Percentiles rank a stretch among this genome's conserved stretches.
These are phyloP conservation scores for Mucor piriformis DNA, from an alignment of 371 early-diverging fungal species.

Conservation along the genomic window DNA sequence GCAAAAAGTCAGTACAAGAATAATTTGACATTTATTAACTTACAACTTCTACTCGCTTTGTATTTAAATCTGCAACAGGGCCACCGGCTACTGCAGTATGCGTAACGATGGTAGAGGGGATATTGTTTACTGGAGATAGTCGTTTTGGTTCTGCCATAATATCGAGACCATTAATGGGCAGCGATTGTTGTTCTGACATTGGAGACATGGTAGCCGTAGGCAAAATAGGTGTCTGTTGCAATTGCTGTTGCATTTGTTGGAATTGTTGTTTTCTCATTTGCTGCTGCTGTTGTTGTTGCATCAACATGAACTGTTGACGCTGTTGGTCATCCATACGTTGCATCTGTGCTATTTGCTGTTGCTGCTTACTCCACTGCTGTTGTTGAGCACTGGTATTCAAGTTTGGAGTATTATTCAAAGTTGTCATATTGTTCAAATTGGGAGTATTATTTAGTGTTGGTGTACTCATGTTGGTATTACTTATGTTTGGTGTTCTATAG, in stretches of 20 bases:
- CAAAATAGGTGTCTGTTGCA: background rate
- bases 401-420: background rate
- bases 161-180: background rate
- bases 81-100: background rate
- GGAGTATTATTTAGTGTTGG: background rate
- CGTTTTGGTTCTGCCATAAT: background rate
- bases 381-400: conserved; percentile 11
- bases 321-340: conserved; percentile 34
- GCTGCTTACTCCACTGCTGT: conserved; percentile 33
- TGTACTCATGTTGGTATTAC: conserved; percentile 7
- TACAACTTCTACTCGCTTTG: conserved; percentile 46
- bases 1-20: background rate
- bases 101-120: background rate
- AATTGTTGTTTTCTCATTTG: conserved; percentile 22
- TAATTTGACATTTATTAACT: background rate
- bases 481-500: conserved; percentile 6
- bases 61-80: conserved; percentile 15
- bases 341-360: conserved; percentile 23
- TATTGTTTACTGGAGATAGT: conserved; percentile 4
- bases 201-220: conserved; percentile 1
- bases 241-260: conserved; percentile 17
- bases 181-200: background rate
- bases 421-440: background rate
- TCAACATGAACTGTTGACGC: conserved; percentile 28
- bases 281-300: conserved; percentile 33